Evolutionary conservation across 257 asterid genomes (phyloP).

Genomic region (Ophiorrhiza pumila): DNA sequence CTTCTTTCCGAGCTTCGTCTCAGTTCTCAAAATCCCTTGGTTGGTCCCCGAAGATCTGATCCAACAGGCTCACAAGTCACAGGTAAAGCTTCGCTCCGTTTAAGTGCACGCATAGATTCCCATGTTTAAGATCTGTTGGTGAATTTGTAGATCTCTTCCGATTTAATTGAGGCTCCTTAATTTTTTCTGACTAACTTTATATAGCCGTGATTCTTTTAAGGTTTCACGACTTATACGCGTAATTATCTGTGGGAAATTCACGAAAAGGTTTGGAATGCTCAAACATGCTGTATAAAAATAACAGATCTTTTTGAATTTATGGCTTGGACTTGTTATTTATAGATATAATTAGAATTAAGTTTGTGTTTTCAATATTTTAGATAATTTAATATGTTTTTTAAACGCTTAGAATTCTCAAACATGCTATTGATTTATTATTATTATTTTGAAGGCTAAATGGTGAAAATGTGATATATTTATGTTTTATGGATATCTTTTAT

Average conservation of each 20-base stretch:
- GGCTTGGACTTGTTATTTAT: background rate
- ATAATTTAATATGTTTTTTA: too few relatives aligned
- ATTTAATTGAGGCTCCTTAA: background rate
- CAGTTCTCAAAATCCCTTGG: background rate
- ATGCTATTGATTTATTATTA: background rate
- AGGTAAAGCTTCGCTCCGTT: background rate
- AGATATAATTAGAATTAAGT: background rate
- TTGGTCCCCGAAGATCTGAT: slow-evolving; percentile 3
- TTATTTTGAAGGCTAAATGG: background rate
- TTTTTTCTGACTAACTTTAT: background rate
- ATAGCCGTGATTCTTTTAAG: background rate
- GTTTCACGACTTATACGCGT: background rate
- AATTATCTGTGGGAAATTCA: background rate
- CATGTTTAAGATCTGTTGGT: background rate
- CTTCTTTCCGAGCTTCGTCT: background rate
- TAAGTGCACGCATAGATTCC: background rate
- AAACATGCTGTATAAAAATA: background rate
- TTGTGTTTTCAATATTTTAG: too few relatives aligned
- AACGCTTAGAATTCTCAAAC: too few relatives aligned
- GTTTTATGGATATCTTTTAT: background rate
- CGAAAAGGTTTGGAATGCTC: background rate
- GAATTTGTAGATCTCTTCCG: slow-evolving; percentile 10
- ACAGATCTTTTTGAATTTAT: background rate
- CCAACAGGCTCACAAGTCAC: background rate
- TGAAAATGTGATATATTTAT: background rate